phyloP scores from a whole-genome alignment of 2,329 filamentous ascomycete species.

The Curvularia eragrostidis region DNA sequence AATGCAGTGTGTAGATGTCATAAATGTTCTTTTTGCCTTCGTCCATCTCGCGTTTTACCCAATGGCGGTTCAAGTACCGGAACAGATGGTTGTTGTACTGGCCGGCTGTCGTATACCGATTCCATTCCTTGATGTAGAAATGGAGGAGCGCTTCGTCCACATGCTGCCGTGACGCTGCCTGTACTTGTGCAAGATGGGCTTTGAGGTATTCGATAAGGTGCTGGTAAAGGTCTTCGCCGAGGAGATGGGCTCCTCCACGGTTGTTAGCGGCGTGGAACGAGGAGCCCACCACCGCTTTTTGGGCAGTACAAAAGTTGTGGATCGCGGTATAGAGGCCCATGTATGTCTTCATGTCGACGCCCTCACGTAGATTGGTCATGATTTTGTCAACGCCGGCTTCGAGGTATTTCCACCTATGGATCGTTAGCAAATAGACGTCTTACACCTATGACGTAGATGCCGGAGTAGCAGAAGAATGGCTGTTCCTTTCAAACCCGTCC shows the following conservation, averaged over 20 bases:
- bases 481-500: neutral
- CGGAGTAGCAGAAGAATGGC: neutral
- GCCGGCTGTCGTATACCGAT: conserved; percentile 90
- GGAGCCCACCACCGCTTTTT: conserved; percentile 79
- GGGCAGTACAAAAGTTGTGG: conserved; percentile 98
- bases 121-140: conserved; percentile 98
- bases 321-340: conserved; percentile 98
- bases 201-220: conserved; percentile 87
- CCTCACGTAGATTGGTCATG: conserved; percentile 89
- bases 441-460: neutral
- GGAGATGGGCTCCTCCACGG: conserved; percentile 87
- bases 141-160: conserved; percentile 86
- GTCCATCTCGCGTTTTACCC: conserved; percentile 98
- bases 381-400: conserved; percentile 88
- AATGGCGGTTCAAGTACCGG: conserved; percentile 94
- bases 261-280: conserved; percentile 61
- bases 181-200: conserved; percentile 74
- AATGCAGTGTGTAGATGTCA: conserved; percentile 95
- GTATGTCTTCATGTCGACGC: conserved; percentile 95
- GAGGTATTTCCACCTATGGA: conserved; percentile 83
- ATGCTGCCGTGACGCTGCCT: conserved; percentile 76
- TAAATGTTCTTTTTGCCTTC: conserved; percentile 98
- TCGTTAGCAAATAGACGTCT: conserved; percentile 21
- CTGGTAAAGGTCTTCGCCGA: conserved; percentile 95
- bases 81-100: conserved; percentile 99